A percentile compares a stretch with the other conserved stretches of the same genome.
Conservation (phyloP, 2,329 filamentous ascomycete species). For the Chrysoporthe deuterocubensis region DNA sequence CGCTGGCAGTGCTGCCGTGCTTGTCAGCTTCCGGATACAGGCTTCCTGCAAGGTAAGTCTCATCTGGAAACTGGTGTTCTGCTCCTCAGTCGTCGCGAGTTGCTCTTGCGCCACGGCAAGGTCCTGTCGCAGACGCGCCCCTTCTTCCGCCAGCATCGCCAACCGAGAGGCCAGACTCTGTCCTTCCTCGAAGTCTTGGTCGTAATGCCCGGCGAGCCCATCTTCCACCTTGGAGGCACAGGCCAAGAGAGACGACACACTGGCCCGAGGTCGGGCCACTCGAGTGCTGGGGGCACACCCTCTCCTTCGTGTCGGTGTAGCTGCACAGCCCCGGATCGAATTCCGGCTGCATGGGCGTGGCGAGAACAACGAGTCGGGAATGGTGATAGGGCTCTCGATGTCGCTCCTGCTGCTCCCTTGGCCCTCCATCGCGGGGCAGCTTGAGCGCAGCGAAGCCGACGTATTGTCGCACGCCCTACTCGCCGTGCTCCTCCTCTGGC, state of each 20-base stretch:
- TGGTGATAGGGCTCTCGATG: conserved; percentile 5
- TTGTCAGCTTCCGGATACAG: conserved; percentile 10
- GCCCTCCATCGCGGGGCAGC: not conserved
- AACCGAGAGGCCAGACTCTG: conserved; percentile 6
- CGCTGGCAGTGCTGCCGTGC: not conserved
- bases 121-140: conserved; percentile 13
- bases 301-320: not conserved
- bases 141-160: not conserved
- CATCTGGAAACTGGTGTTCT: conserved; percentile 3
- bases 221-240: conserved; percentile 9
- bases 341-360: not conserved
- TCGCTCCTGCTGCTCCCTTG: not conserved
- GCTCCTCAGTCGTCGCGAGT: conserved; percentile 13
- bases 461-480: not conserved
- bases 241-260: not conserved
- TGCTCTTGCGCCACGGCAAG: conserved; percentile 7
- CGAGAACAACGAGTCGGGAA: not conserved
- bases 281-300: not conserved
- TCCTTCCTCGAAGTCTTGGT: conserved; percentile 8
- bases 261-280: not conserved
- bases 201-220: conserved; percentile 9
- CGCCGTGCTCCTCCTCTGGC: not conserved
- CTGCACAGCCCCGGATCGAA: not conserved
- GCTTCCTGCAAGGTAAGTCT: not conserved
- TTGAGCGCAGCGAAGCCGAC: not conserved